phyloP scores from a whole-genome alignment of 1,284 basidiomycete genomes.

The Phellinidium pouzarii region DNA sequence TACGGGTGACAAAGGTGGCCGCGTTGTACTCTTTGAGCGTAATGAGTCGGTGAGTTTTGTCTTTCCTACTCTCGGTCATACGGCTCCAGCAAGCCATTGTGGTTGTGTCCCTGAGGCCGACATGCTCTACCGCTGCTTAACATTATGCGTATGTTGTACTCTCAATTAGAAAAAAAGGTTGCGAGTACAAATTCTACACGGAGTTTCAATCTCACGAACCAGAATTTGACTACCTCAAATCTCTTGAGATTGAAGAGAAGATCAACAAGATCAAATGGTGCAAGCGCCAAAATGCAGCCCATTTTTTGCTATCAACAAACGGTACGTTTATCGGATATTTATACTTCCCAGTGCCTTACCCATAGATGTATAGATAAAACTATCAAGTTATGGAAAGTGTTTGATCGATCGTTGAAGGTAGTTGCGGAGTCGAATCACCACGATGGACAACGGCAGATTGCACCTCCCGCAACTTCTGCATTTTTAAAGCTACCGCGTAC shows the following conservation, averaged over 20 bases:
- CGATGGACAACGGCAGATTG: conserved; percentile 64
- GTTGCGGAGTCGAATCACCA: conserved; percentile 96
- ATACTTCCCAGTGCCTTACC: background rate
- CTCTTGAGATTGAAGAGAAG: conserved; percentile 99
- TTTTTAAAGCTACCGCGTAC: conserved; percentile 83
- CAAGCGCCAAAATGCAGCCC: conserved; percentile 94
- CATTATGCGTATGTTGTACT: conserved; percentile 18
- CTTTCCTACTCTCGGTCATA: conserved; percentile 11
- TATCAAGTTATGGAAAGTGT: conserved; percentile 99
- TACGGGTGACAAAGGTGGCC: conserved; percentile 98
- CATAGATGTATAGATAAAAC: conserved; percentile 80
- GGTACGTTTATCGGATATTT: conserved; percentile 42
- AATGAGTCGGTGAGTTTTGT: conserved; percentile 82
- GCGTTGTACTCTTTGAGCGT: conserved; percentile 97
- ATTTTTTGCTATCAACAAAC: conserved; percentile 96
- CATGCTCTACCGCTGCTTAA: conserved; percentile 26
- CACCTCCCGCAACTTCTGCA: conserved; percentile 47
- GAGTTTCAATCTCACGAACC: conserved; percentile 99
- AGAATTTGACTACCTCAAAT: conserved; percentile 99
- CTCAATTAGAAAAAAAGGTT: conserved; percentile 88
- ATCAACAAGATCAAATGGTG: conserved; percentile 99
- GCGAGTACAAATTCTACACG: conserved; percentile 99
- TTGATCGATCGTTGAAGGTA: conserved; percentile 94
- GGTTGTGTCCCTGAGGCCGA: background rate
- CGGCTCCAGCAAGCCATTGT: conserved; percentile 3